phyloP scores from a whole-genome alignment of 805 yeast genomes.

The Candida methanosorbosa region DNA sequence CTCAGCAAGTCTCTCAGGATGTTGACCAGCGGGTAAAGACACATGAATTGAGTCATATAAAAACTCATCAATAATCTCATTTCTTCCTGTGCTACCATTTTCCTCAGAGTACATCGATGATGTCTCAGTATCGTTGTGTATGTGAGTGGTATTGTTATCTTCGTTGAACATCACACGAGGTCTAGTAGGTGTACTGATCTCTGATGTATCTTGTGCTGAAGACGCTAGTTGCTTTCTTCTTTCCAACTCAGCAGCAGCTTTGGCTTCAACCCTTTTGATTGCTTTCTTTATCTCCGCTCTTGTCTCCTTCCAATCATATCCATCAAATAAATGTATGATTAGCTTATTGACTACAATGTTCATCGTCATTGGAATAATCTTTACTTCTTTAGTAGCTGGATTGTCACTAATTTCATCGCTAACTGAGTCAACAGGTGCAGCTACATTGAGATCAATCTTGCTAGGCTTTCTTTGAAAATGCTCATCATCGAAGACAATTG shows the following conservation, averaged over 20 bases:
- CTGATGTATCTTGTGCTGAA: constrained; percentile 1
- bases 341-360: constrained; percentile 29
- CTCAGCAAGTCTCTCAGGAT: constrained; percentile 37
- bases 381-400: constrained; percentile 1
- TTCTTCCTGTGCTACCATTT: constrained; percentile 8
- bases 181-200: not conserved
- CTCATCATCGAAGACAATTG: constrained; percentile 3
- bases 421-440: not conserved
- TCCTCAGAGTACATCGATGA: not conserved
- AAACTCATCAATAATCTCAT: constrained; percentile 44
- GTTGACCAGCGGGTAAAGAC: constrained; percentile 39
- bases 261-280: constrained; percentile 50
- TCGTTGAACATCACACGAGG: not conserved
- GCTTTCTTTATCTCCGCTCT: constrained; percentile 58
- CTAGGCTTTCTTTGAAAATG: constrained; percentile 1
- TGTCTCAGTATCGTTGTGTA: not conserved
- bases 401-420: not conserved
- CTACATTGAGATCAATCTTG: not conserved
- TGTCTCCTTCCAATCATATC: constrained; percentile 86
- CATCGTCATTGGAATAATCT: constrained; percentile 20
- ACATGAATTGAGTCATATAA: constrained; percentile 77
- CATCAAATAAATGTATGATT: constrained; percentile 60
- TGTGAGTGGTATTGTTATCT: not conserved
- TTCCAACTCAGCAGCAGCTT: constrained; percentile 24
- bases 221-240: constrained; percentile 1